Conservation (phyloP, 495 filamentous ascomycete genomes). For the Penicillium waksmanii region DNA sequence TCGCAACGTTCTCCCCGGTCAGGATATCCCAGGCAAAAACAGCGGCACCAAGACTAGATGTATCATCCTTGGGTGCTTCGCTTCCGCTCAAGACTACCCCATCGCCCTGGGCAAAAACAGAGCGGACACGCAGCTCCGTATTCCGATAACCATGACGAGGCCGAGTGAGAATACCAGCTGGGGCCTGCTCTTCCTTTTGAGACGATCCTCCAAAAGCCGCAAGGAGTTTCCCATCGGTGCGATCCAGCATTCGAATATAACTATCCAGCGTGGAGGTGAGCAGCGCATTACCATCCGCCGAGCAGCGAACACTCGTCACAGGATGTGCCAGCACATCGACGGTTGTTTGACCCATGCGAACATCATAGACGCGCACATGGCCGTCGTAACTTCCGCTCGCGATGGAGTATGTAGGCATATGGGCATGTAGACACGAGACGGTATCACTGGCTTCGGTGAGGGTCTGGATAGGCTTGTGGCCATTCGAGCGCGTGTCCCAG, state of each 20-base stretch:
- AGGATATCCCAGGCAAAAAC: constrained; percentile 92
- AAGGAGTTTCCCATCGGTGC: constrained; percentile 70
- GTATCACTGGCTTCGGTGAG: constrained; percentile 79
- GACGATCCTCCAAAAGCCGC: constrained; percentile 64
- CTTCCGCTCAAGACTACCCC: constrained; percentile 81
- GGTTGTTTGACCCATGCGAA: constrained; percentile 75
- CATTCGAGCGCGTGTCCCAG: constrained; percentile 74
- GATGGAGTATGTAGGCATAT: constrained; percentile 47
- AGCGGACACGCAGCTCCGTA: constrained; percentile 70
- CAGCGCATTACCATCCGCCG: constrained; percentile 70
- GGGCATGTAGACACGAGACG: constrained; percentile 61
- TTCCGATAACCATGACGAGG: constrained; percentile 55
- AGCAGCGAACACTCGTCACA: constrained; percentile 70
- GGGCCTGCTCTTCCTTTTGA: constrained; percentile 30
- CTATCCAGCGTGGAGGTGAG: constrained; percentile 79
- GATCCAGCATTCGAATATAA: constrained; percentile 80
- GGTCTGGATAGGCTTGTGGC: constrained; percentile 73
- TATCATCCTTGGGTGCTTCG: constrained; percentile 56
- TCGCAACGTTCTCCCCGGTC: constrained; percentile 67
- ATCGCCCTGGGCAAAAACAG: constrained; percentile 72
- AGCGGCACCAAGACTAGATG: constrained; percentile 54
- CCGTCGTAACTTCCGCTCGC: constrained; percentile 83
- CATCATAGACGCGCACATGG: constrained; percentile 78
- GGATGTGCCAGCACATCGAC: constrained; percentile 66
- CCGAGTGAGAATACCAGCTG: neutral